These are phyloP conservation scores for Rutidosis leptorrhynchoides DNA, from an alignment of 129 eudicot species.

Conservation along the genomic window DNA sequence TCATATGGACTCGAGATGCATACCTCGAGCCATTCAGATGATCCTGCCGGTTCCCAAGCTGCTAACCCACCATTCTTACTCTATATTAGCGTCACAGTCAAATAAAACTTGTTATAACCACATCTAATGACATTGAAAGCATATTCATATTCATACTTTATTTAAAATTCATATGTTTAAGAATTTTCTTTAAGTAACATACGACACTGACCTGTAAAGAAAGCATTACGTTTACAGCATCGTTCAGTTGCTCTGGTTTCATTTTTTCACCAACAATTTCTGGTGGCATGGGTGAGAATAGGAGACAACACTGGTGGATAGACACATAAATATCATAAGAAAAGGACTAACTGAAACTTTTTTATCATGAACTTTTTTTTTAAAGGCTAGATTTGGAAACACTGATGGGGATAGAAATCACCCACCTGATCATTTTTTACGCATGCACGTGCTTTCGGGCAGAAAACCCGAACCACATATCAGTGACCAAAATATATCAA, in stretches of 20 bases:
- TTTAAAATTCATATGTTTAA: not conserved
- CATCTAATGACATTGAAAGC: not conserved
- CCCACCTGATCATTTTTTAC: too few relatives aligned
- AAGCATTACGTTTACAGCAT: constrained; percentile 69
- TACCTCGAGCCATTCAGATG: constrained; percentile 82
- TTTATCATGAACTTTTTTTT: constrained; percentile 6
- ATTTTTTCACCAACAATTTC: constrained; percentile 71
- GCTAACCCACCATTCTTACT: constrained; percentile 86
- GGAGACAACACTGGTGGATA: constrained; percentile 61
- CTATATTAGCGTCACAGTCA: constrained; percentile 35
- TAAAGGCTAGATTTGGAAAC: too few relatives aligned
- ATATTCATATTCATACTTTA: not conserved
- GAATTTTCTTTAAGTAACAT: not conserved
- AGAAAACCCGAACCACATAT: too few relatives aligned
- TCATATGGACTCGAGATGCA: too few relatives aligned
- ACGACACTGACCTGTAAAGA: constrained; percentile 62
- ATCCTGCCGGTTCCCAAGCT: constrained; percentile 91
- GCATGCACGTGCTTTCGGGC: too few relatives aligned
- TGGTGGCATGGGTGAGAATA: constrained; percentile 67
- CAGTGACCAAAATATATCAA: too few relatives aligned
- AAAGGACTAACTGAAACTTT: not conserved
- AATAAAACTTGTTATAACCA: constrained; percentile 1
- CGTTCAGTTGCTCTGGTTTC: constrained; percentile 50
- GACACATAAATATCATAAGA: not conserved
- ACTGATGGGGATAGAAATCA: too few relatives aligned